A percentile compares a stretch with the other conserved stretches of the same genome.
Evolutionary conservation across 345 rosid genomes (phyloP).

Genomic region (Moricandia moricandioides): DNA sequence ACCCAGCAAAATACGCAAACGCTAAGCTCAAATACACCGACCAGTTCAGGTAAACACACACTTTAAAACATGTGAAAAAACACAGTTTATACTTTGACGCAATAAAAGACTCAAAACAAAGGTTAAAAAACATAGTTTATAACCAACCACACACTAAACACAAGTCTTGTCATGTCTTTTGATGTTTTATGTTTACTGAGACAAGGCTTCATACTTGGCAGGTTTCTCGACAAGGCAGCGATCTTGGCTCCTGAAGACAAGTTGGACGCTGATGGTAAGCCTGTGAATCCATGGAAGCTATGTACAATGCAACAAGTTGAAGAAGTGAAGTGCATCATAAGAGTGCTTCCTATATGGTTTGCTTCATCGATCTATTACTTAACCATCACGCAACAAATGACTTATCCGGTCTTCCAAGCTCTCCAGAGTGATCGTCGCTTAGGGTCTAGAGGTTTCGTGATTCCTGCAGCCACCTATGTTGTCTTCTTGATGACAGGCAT

Average conservation of each 20-base stretch:
- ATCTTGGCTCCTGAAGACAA: constrained; percentile 40
- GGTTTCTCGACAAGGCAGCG: constrained; percentile 62
- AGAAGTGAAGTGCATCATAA: constrained; percentile 58
- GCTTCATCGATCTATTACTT: constrained; percentile 44
- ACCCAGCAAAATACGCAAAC: constrained; percentile 35
- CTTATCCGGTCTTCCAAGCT: constrained; percentile 62
- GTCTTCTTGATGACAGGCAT: constrained; percentile 56
- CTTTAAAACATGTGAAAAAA: too few species aligned
- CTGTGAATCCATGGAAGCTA: constrained; percentile 55
- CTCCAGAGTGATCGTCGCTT: constrained; percentile 51
- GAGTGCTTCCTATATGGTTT: constrained; percentile 62
- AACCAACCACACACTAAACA: background rate
- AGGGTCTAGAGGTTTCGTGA: constrained; percentile 43
- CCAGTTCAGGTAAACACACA: constrained; percentile 32
- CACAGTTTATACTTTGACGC: background rate
- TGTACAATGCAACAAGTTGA: constrained; percentile 72
- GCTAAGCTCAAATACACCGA: constrained; percentile 39
- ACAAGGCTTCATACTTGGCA: constrained; percentile 22
- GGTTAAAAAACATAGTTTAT: too few species aligned
- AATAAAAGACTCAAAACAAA: too few species aligned
- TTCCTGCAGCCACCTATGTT: constrained; percentile 58
- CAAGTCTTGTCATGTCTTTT: background rate
- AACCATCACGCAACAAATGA: constrained; percentile 49
- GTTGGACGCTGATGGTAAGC: constrained; percentile 47
- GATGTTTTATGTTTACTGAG: background rate